Conservation (phyloP, 495 filamentous ascomycete species). For the Bryoglossum gracile region DNA sequence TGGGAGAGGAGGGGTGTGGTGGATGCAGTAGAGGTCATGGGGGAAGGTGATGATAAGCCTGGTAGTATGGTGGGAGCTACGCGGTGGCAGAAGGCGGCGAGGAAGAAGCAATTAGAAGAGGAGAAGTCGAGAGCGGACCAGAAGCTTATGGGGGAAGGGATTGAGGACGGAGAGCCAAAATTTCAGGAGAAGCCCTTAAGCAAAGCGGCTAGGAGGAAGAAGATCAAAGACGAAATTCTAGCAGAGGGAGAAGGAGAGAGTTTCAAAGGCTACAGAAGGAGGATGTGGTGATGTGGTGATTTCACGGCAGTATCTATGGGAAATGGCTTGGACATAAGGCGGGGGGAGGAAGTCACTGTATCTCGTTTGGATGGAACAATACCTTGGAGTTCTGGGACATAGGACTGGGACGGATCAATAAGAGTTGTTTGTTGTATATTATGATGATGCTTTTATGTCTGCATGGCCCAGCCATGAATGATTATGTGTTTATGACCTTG, state of each 20-base stretch:
- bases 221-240: conserved; percentile 45
- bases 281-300: conserved; percentile 32
- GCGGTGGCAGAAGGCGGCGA: conserved; percentile 20
- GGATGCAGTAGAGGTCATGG: conserved; percentile 6
- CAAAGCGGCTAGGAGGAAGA: conserved; percentile 38
- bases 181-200: conserved; percentile 30
- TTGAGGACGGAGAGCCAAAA: neutral
- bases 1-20: conserved; percentile 7
- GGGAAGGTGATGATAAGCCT: conserved; percentile 12
- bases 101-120: conserved; percentile 19
- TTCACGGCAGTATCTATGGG: neutral
- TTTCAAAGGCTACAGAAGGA: conserved; percentile 38
- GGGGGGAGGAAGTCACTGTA: neutral
- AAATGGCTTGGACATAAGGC: too few species aligned
- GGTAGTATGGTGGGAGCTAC: conserved; percentile 15
- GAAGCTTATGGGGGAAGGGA: neutral
- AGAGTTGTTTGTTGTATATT: too few species aligned
- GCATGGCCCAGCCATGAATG: neutral
- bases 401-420: too few species aligned
- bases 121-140: conserved; percentile 13
- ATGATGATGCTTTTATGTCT: too few species aligned
- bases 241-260: conserved; percentile 33
- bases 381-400: neutral
- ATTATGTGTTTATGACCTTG: neutral
- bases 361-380: neutral